Base-by-base conservation (phyloP, 2,329 filamentous ascomycete species). In the Hypomyces rosellus region DNA sequence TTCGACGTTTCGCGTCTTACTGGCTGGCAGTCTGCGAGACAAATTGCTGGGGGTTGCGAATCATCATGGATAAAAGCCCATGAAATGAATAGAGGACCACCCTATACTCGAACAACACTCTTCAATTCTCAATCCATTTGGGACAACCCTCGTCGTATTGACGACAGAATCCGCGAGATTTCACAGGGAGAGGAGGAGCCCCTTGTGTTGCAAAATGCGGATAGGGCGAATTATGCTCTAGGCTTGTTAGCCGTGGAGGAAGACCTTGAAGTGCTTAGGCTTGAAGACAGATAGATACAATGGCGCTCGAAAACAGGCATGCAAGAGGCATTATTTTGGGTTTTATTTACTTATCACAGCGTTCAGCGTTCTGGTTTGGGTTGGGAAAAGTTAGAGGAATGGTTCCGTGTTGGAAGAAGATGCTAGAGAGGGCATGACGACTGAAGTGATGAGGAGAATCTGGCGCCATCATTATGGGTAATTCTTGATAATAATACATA, bases 11-110 rank as follows among this genome's bases (percentile, higher is more conserved):
- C 86, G 2, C 81, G 84, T 1, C 74, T 93, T 7, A 96, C 89
- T 0, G 93, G 93, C 1, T 96, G 89, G 87, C 86, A 89, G 60
- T 89, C 86, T 1, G 87, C 89, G 1, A 79, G 82, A 34, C 82
- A 90, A 38, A 92, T 96, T 55, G 89, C 89, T 0, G 76, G 81
- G 45, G 90, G 89, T 1, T 95, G 89, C 65, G 91, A 97, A 67
- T 85, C 83, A 3, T 79, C 83, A 0, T 99, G 93, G 93, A 76
- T 80, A 52, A 88, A 85, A 62, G 84, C 86, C 1, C 86, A 81
- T 3, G 78, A 84, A 54, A 74, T 86, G 58, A 88, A 88, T 0
- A 78, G 82, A 42, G 92, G 90, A 0, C 89, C 90, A 4, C 82
- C 82, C 1, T 96, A 95, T 64, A 66, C 71, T 46, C 73, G 78